Evolutionary conservation across 176 grass and related monocot species (phyloP).

Genomic region (Carex pumila): DNA sequence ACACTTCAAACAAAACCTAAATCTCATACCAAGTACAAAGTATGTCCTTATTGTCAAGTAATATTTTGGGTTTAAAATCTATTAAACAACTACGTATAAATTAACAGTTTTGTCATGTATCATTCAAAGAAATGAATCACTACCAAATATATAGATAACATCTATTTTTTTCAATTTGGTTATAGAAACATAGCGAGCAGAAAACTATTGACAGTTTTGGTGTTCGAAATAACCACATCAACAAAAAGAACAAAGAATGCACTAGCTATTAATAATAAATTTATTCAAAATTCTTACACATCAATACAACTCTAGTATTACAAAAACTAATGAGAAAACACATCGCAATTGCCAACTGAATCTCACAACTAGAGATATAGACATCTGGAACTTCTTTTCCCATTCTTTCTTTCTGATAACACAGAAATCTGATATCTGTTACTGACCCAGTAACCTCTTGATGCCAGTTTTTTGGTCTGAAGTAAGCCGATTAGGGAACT

Average conservation of each 20-base stretch:
- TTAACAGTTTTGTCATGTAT: too few relatives aligned
- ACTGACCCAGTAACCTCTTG: constrained; percentile 71
- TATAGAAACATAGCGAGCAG: too few relatives aligned
- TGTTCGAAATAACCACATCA: background rate
- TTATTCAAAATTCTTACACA: constrained; percentile 15
- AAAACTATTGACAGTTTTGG: too few relatives aligned
- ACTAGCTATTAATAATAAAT: background rate
- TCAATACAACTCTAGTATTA: background rate
- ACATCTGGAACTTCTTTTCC: background rate
- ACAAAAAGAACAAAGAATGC: background rate
- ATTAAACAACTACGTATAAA: too few relatives aligned
- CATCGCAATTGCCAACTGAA: background rate
- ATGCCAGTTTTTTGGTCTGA: constrained; percentile 78
- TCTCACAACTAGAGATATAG: background rate
- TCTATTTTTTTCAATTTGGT: too few relatives aligned
- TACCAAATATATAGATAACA: background rate
- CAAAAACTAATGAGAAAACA: background rate
- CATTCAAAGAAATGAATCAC: background rate
- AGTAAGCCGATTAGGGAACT: constrained; percentile 69
- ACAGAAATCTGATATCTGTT: background rate
- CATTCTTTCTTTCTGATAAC: background rate
- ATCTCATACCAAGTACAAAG: too few relatives aligned
- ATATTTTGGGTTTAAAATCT: too few relatives aligned
- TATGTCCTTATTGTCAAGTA: too few relatives aligned
- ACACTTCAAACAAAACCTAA: too few relatives aligned